These are phyloP conservation scores for Pluteus cervinus DNA, from an alignment of 768 basidiomycete genomes.

Conservation along the genomic window DNA sequence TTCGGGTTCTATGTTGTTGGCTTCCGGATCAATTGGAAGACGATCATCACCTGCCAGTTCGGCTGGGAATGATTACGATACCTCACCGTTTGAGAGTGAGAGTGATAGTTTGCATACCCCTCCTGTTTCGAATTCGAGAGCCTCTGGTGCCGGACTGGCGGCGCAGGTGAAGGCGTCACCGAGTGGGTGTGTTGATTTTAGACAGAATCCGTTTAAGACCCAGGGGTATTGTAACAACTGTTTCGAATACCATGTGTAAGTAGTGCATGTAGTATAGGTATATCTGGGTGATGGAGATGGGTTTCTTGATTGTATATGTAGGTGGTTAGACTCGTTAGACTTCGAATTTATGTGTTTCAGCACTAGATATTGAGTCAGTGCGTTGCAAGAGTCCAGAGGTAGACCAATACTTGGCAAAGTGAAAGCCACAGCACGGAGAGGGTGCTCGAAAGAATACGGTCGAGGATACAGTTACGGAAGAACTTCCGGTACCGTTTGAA, in stretches of 20 bases:
- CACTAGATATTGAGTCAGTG: no score
- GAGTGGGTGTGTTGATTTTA: slow-evolving; percentile 51
- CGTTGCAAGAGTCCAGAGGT: no score
- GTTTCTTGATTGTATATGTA: background rate
- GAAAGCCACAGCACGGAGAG: no score
- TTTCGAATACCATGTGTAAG: slow-evolving; percentile 43
- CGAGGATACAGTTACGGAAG: no score
- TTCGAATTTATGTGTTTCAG: no score
- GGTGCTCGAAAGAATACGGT: no score
- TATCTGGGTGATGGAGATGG: background rate
- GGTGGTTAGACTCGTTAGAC: background rate
- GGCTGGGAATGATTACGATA: slow-evolving; percentile 27
- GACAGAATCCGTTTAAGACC: slow-evolving; percentile 62
- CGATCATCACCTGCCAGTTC: slow-evolving; percentile 18
- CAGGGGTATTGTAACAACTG: slow-evolving; percentile 65
- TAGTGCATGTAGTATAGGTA: slow-evolving; percentile 1
- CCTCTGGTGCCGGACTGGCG: no score
- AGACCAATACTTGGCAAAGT: no score
- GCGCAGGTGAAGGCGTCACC: no score
- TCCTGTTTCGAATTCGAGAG: no score
- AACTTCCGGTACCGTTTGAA: no score
- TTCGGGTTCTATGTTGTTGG: slow-evolving; percentile 11
- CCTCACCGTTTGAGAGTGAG: slow-evolving; percentile 64
- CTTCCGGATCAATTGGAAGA: slow-evolving; percentile 12
- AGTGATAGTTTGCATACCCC: no score